Conservation (phyloP, 768 basidiomycete species). For the Phaeolepiota aurea region DNA sequence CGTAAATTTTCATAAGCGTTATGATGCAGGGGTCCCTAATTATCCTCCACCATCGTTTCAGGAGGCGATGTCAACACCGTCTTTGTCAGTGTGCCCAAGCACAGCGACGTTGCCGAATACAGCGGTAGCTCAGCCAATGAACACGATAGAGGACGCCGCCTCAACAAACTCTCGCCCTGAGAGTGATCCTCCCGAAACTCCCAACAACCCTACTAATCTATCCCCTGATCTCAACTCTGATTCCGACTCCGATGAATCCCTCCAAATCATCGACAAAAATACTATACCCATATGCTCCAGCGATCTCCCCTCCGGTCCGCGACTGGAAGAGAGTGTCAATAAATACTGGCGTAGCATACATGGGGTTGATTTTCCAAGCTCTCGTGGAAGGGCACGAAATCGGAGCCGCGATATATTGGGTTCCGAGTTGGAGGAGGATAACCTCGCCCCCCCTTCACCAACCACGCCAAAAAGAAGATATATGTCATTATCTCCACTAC, state of each 20-base stretch:
- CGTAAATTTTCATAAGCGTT: conserved; percentile 3
- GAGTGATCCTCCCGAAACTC: no score
- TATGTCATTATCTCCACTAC: conserved; percentile 36
- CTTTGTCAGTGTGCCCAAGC: conserved; percentile 29
- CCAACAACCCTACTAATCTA: no score
- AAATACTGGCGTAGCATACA: conserved; percentile 23
- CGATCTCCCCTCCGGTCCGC: conserved; percentile 30
- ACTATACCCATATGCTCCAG: conserved; percentile 24
- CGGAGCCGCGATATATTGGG: conserved; percentile 21
- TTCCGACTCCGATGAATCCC: conserved; percentile 41
- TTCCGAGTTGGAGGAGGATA: conserved; percentile 14
- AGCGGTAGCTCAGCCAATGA: not conserved
- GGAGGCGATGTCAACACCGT: conserved; percentile 49
- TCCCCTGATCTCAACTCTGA: conserved; percentile 14
- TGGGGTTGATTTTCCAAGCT: conserved; percentile 21
- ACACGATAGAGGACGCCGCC: not conserved
- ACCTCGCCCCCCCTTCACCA: conserved; percentile 6
- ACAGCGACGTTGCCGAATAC: conserved; percentile 26
- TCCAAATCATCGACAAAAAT: conserved; percentile 46
- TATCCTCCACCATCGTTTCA: conserved; percentile 74
- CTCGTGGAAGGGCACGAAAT: conserved; percentile 18
- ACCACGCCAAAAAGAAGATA: conserved; percentile 26
- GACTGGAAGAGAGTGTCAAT: conserved; percentile 31
- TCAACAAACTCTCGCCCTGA: no score
- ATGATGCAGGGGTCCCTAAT: conserved; percentile 37